Base-by-base conservation (phyloP, 1,139 yeast species). In the Candida freyschussii region DNA sequence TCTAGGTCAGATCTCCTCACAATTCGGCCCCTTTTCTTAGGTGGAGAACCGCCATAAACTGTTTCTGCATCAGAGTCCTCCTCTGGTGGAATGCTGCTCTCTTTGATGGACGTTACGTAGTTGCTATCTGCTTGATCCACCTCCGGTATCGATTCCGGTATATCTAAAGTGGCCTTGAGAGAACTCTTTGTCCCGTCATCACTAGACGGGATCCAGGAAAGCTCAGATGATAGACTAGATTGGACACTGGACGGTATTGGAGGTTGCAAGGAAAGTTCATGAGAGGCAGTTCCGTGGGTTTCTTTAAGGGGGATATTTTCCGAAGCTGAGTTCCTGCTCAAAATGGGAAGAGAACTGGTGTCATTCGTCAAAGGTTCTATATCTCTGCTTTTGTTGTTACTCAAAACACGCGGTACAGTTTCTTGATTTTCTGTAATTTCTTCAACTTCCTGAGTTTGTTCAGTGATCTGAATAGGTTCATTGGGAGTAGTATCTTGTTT, bases 21-120 rank as follows among this genome's bases (percentile, higher is more conserved):
- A 12, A 70, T 47, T 32, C 62, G 55, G 2, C 70, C 67, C 27
- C 58, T 52, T 28, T 57, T 55, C 27, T 59, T 57, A 2, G 70
- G 67, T 3, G 75, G 72, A 0, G 73, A 59, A 3, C 65, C 69
- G 3, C 66, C 62, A 4, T 65, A 55, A 14, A 69, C 68, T 17
- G 79, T 74, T 38, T 70, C 77, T 0, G 75, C 65, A 26, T 70
- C 77, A 2, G 74, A 67, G 22, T 58, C 57, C 11, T 40, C 34
- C 14, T 39, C 40, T 4, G 26, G 17, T 7, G 29, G 26, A 7
- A 44, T 44, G 26, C 17, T 23, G 4, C 39, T 10, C 21, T 20
- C 19, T 26, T 24, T 3, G 30, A 20, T 6, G 28, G 14, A 7
- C 13, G 15, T 14, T 34, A 23, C 9, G 28, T 23, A n/a, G 30